Evolutionary conservation across 2,329 filamentous ascomycete genomes (phyloP).

Genomic region (Gaeumannomyces tritici): DNA sequence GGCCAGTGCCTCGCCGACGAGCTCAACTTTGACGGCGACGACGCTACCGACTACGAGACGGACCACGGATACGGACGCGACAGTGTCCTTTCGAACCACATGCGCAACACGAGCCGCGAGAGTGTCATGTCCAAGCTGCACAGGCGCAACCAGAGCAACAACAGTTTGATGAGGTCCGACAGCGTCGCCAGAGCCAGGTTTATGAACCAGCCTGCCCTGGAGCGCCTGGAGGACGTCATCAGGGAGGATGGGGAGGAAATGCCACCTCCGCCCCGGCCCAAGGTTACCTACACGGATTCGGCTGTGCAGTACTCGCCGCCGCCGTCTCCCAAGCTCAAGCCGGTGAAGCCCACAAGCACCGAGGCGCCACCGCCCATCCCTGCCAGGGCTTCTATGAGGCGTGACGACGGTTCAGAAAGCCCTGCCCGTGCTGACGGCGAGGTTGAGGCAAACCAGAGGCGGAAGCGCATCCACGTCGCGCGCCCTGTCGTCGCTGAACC

Average conservation of each 20-base stretch:
- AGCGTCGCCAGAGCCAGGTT: constrained; percentile 45
- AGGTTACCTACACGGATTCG: constrained; percentile 56
- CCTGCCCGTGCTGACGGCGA: constrained; percentile 42
- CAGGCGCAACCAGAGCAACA: constrained; percentile 46
- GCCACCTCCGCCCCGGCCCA: constrained; percentile 10
- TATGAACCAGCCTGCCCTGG: constrained; percentile 44
- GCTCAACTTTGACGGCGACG: constrained; percentile 76
- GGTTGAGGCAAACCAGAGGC: constrained; percentile 64
- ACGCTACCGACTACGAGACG: constrained; percentile 49
- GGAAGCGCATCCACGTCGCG: constrained; percentile 53
- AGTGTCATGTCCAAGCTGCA: constrained; percentile 41
- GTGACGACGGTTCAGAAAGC: constrained; percentile 31
- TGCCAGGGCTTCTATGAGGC: constrained; percentile 21
- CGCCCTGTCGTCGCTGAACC: constrained; percentile 41
- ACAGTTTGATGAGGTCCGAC: constrained; percentile 45
- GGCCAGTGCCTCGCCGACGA: constrained; percentile 83
- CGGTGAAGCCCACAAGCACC: constrained; percentile 19
- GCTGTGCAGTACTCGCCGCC: constrained; percentile 79
- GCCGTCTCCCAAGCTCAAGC: constrained; percentile 51
- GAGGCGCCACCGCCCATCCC: constrained; percentile 25
- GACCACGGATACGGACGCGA: constrained; percentile 55
- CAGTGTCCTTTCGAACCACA: constrained; percentile 47
- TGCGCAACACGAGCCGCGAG: constrained; percentile 47
- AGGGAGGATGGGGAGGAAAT: constrained; percentile 38
- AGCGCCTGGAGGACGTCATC: constrained; percentile 42